These are phyloP conservation scores for Xylaria telfairii DNA, from an alignment of 495 filamentous ascomycete species.

Conservation along the genomic window DNA sequence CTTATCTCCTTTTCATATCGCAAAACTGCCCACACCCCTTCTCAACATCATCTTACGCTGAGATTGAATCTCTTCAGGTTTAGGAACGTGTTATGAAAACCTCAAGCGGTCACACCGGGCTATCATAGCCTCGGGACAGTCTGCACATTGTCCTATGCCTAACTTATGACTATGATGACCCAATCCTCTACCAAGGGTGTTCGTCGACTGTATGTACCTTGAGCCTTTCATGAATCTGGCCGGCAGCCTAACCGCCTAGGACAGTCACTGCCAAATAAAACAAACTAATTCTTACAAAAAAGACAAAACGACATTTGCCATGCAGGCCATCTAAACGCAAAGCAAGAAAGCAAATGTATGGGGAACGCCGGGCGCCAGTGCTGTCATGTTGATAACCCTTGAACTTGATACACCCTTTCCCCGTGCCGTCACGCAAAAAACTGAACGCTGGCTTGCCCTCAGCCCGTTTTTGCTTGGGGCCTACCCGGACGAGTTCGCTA, in stretches of 20 bases:
- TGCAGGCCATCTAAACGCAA: constrained; percentile 14
- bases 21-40: background rate
- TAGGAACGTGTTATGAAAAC: background rate
- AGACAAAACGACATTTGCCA: background rate
- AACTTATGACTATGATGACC: background rate
- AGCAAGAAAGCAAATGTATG: constrained; percentile 20
- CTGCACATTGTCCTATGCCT: background rate
- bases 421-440: constrained; percentile 14
- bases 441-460: constrained; percentile 2
- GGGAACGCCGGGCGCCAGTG: constrained; percentile 28
- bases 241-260: background rate
- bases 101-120: background rate
- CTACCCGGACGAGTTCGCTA: constrained; percentile 13
- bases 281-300: constrained; percentile 18
- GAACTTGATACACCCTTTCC: constrained; percentile 15
- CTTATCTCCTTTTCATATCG: background rate
- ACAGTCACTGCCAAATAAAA: background rate
- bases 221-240: background rate
- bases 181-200: background rate
- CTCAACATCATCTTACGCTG: background rate
- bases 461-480: background rate
- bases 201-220: background rate
- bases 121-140: background rate
- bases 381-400: constrained; percentile 23
- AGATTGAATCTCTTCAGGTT: background rate